Base-by-base conservation (phyloP, 2,329 filamentous ascomycete genomes). In the Monosporascus ibericus region DNA sequence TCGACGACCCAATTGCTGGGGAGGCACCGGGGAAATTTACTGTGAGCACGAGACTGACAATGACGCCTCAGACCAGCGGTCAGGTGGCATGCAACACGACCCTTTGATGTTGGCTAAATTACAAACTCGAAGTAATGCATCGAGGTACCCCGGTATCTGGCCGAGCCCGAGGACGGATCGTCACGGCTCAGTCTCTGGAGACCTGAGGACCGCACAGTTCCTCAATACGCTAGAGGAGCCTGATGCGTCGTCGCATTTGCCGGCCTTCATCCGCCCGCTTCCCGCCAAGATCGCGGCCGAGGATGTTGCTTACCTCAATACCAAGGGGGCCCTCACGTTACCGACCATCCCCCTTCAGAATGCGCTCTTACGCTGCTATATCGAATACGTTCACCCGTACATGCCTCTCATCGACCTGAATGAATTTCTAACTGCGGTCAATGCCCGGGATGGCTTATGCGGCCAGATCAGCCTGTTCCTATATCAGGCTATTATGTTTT, bases 401-500 rank as follows among this genome's bases (percentile, higher is more conserved):
- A 96, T 96, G 90, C 92, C 92, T 24, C 75, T 96, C 34, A 73
- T 96, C 57, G 90, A 89, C 74, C 64, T 86, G 64, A 70, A 83
- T 67, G 71, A 82, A 66, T 79, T 86, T 60, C 64, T 87, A 53
- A 65, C 73, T 48, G 77, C 80, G 44, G 78, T 91, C 58, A 82
- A 85, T 61, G 75, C 78, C 52, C 76, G 79, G 11, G 87, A 94
- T 66, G 88, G 88, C 15, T 76, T 80, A 47, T 78, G 82, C 60
- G 85, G 86, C 9, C 85, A 84, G 65, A 79, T 91, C 63, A 96
- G 92, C 72, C 74, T 97, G 61, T 81, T 96, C 53, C 75, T 96
- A 2, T 96, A 95, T 70, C 92, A 96, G 66, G 88, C 92, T 11
- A 87, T 96, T 63, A 95, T 96, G 90, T 97, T 96, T 67, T 87